Conservation (phyloP, 2,329 filamentous ascomycete species). For the Trichoderma sp. region DNA sequence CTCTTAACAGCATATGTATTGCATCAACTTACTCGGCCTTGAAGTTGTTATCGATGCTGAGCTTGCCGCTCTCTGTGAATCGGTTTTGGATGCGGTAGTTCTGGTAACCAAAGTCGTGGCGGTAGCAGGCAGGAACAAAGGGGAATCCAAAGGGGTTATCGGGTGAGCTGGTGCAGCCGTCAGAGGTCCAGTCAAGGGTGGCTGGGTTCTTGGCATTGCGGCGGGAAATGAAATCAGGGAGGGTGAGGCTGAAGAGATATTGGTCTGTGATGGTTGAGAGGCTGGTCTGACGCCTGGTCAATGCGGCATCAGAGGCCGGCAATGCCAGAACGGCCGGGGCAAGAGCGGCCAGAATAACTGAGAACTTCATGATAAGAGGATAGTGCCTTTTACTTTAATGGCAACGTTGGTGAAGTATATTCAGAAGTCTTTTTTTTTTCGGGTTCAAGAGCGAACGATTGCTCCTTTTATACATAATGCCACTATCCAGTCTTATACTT, state of each 20-base stretch:
- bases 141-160: constrained; percentile 46
- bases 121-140: constrained; percentile 46
- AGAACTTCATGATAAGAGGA: constrained; percentile 34
- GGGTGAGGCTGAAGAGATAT: constrained; percentile 44
- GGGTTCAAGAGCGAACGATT: background rate
- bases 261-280: constrained; percentile 41
- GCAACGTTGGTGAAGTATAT: background rate
- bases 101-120: constrained; percentile 57
- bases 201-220: constrained; percentile 42
- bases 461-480: background rate
- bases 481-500: background rate
- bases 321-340: constrained; percentile 28
- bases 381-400: background rate
- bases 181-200: constrained; percentile 41
- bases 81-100: constrained; percentile 52
- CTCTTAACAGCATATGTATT: no score
- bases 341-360: constrained; percentile 26
- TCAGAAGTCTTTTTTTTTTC: no score
- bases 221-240: constrained; percentile 42
- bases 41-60: constrained; percentile 51
- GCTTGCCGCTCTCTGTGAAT: constrained; percentile 43
- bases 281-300: constrained; percentile 27
- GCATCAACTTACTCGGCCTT: constrained; percentile 38
- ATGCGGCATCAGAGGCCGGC: constrained; percentile 19
- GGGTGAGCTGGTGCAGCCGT: constrained; percentile 43